phyloP scores from a whole-genome alignment of 2,329 filamentous ascomycete genomes.

The Sporothrix curviconia region DNA sequence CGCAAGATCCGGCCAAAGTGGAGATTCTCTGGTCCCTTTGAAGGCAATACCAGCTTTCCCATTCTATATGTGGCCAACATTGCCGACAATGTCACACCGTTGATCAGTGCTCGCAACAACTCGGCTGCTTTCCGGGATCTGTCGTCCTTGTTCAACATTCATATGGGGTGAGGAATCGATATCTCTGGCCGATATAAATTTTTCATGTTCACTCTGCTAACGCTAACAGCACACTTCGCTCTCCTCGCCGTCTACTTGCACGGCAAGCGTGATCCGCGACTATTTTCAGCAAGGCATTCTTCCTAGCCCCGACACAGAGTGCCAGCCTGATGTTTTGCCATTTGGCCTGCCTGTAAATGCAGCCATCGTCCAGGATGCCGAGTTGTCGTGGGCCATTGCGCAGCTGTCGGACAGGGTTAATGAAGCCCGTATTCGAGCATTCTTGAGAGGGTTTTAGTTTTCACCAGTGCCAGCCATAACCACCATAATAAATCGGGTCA shows the following conservation, averaged over 20 bases:
- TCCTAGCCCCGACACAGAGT: conserved; percentile 26
- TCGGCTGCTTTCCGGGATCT: conserved; percentile 27
- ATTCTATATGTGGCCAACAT: conserved; percentile 38
- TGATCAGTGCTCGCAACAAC: conserved; percentile 29
- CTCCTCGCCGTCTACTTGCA: conserved; percentile 39
- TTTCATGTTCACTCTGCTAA: too few species aligned
- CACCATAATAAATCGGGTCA: too few species aligned
- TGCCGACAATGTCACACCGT: conserved; percentile 42
- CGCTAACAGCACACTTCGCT: conserved; percentile 31
- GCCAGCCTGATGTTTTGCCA: conserved; percentile 16
- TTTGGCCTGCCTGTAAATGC: conserved; percentile 8
- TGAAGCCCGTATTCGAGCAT: neutral
- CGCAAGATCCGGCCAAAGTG: conserved; percentile 34
- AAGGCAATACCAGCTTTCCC: conserved; percentile 34
- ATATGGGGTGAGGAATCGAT: conserved; percentile 41
- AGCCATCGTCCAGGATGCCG: neutral
- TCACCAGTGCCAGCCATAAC: too few species aligned
- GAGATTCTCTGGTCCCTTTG: conserved; percentile 30
- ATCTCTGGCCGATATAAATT: too few species aligned
- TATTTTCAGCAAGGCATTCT: conserved; percentile 43
- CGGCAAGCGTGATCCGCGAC: conserved; percentile 32
- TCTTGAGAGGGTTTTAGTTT: neutral
- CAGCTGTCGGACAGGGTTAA: conserved; percentile 5
- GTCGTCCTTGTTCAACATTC: conserved; percentile 43
- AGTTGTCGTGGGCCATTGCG: neutral